phyloP scores from a whole-genome alignment of 768 basidiomycete species.

The Auricularia sp. region DNA sequence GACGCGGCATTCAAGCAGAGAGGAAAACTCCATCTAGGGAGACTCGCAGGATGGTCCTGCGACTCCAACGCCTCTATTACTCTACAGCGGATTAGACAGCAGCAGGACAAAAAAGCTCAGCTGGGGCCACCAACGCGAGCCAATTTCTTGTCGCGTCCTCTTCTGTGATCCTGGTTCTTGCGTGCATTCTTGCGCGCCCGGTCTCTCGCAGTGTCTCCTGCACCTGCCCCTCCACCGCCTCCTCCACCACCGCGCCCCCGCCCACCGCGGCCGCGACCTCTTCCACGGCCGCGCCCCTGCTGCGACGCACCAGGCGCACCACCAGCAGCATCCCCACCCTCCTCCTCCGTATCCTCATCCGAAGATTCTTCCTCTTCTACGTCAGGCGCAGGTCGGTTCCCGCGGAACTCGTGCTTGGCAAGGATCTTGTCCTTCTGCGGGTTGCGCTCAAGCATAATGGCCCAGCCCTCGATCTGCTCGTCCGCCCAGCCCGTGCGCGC shows the following conservation, averaged over 20 bases:
- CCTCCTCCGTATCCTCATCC: neutral
- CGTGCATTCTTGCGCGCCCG: conserved; percentile 69
- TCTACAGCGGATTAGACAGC: too few relatives aligned
- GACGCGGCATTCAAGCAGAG: too few relatives aligned
- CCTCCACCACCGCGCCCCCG: conserved; percentile 27
- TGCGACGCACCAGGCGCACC: neutral
- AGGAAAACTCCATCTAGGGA: too few relatives aligned
- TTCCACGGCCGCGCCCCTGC: conserved; percentile 22
- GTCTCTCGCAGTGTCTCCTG: conserved; percentile 32
- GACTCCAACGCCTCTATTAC: too few relatives aligned
- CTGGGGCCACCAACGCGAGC: conserved; percentile 14
- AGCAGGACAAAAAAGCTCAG: too few relatives aligned
- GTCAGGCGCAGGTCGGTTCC: conserved; percentile 33
- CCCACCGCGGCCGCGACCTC: conserved; percentile 27
- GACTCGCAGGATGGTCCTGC: too few relatives aligned
- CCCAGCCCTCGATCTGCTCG: conserved; percentile 90
- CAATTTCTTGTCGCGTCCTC: conserved; percentile 89
- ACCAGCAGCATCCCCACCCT: neutral
- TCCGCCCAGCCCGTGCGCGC: conserved; percentile 67
- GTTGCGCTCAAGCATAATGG: conserved; percentile 78
- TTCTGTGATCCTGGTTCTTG: conserved; percentile 70
- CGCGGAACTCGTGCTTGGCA: conserved; percentile 66
- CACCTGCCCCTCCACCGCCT: conserved; percentile 15
- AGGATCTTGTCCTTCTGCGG: conserved; percentile 67
- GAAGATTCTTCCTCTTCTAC: neutral